Conservation (phyloP, 2,329 filamentous ascomycete genomes). For the Piedraia hortae region DNA sequence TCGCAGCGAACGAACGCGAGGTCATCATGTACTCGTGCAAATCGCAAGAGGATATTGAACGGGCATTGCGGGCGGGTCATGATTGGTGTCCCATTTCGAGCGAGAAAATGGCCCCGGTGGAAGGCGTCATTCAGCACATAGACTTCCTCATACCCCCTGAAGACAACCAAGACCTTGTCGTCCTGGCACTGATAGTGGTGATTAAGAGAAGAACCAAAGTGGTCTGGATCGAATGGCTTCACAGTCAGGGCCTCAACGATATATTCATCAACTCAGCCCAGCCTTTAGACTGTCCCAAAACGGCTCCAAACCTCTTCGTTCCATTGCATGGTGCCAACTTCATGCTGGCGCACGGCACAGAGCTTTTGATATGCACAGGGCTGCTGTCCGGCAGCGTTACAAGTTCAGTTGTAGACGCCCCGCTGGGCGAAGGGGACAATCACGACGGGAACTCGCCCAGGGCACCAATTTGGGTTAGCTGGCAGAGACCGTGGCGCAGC, state of each 20-base stretch:
- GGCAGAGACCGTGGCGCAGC: conserved; percentile 50
- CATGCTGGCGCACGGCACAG: conserved; percentile 13
- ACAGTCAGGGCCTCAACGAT: conserved; percentile 4
- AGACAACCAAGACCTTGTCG: conserved; percentile 35
- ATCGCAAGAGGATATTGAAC: conserved; percentile 23
- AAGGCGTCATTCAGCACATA: conserved; percentile 59
- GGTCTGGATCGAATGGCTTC: conserved; percentile 10
- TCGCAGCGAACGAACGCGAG: conserved; percentile 40
- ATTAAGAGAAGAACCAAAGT: conserved; percentile 17
- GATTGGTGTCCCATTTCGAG: conserved; percentile 31
- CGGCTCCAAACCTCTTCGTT: conserved; percentile 14
- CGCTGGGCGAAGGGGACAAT: conserved; percentile 2
- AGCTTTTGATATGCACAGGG: conserved; percentile 14
- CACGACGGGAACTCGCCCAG: conserved; percentile 7
- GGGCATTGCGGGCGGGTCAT: conserved; percentile 19
- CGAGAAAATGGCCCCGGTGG: conserved; percentile 21
- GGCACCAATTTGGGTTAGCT: conserved; percentile 38
- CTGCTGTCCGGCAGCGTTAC: conserved; percentile 15
- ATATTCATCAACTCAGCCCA: conserved; percentile 7
- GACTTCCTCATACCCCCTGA: conserved; percentile 53
- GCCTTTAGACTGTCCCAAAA: conserved; percentile 5
- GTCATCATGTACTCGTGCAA: conserved; percentile 48
- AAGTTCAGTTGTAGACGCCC: conserved; percentile 1
- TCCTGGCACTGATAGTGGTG: conserved; percentile 39
- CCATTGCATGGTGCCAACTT: conserved; percentile 17